phyloP scores from a whole-genome alignment of 352 stramenopile genomes.

The Albugo laibachii region DNA sequence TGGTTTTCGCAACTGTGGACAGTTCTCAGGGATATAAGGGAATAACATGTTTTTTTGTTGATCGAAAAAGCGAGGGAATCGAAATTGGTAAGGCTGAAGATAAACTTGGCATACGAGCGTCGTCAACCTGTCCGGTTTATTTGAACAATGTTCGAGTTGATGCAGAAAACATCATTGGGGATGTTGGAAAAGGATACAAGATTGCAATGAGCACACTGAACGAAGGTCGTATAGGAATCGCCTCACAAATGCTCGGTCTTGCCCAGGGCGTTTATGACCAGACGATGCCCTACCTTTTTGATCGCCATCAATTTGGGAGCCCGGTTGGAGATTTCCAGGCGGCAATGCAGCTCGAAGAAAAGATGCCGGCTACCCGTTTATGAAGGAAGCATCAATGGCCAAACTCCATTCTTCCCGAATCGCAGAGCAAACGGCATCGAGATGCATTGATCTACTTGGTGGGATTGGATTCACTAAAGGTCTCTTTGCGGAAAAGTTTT shows the following conservation, averaged over 20 bases:
- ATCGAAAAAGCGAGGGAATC: slow-evolving; percentile 82
- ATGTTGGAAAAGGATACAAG: slow-evolving; percentile 89
- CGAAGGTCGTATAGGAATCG: slow-evolving; percentile 91
- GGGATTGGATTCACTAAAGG: slow-evolving; percentile 92
- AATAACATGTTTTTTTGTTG: slow-evolving; percentile 96
- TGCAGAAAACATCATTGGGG: slow-evolving; percentile 83
- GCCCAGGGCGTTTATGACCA: slow-evolving; percentile 91
- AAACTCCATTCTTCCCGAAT: slow-evolving; percentile 91
- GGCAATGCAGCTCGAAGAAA: slow-evolving; percentile 89
- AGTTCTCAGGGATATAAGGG: slow-evolving; percentile 88
- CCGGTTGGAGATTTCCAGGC: slow-evolving; percentile 88
- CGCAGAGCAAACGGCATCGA: slow-evolving; percentile 88
- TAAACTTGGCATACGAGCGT: slow-evolving; percentile 92
- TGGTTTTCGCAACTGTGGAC: slow-evolving; percentile 93
- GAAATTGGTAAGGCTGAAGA: slow-evolving; percentile 89
- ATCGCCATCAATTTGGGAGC: slow-evolving; percentile 90
- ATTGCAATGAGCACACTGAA: slow-evolving; percentile 97
- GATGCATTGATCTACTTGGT: slow-evolving; percentile 91
- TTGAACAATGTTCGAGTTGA: slow-evolving; percentile 91
- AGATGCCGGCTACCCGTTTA: slow-evolving; percentile 85
- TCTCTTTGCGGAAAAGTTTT: slow-evolving; percentile 91
- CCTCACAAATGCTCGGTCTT: slow-evolving; percentile 92
- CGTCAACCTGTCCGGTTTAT: slow-evolving; percentile 88
- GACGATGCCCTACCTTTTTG: slow-evolving; percentile 90
- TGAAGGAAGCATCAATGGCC: slow-evolving; percentile 94